Percentiles rank a stretch among this genome's conserved stretches.
phyloP scores from a whole-genome alignment of 140 eudicot species.

The Ambrosia hybrid region DNA sequence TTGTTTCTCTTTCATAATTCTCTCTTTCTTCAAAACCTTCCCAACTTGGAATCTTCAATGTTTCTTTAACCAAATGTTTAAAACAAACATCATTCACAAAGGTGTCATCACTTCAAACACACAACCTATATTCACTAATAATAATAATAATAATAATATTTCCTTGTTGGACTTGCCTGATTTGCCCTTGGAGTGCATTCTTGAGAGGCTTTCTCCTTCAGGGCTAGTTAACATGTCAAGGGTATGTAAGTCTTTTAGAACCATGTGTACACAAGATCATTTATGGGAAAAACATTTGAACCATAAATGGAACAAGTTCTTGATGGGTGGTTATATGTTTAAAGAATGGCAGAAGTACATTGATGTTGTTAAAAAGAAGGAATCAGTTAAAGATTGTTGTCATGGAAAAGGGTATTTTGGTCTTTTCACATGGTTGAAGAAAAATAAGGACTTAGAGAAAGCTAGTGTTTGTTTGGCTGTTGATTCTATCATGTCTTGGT shows the following conservation, averaged over 20 bases:
- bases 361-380: slow-evolving; percentile 40
- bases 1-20: slow-evolving; percentile 55
- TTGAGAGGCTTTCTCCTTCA: slow-evolving; percentile 72
- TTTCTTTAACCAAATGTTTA: slow-evolving; percentile 23
- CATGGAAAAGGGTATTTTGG: slow-evolving; percentile 37
- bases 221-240: slow-evolving; percentile 58
- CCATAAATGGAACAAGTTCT: slow-evolving; percentile 65
- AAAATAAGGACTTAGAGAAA: slow-evolving; percentile 26
- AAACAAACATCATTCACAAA: slow-evolving; percentile 20
- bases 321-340: slow-evolving; percentile 63
- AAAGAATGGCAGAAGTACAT: slow-evolving; percentile 57
- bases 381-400: slow-evolving; percentile 28
- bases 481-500: slow-evolving; percentile 74
- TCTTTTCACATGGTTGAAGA: slow-evolving; percentile 42
- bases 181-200: slow-evolving; percentile 80
- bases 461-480: slow-evolving; percentile 33
- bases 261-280: slow-evolving; percentile 67
- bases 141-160: slow-evolving; percentile 18
- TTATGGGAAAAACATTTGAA: slow-evolving; percentile 73
- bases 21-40: slow-evolving; percentile 45
- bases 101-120: slow-evolving; percentile 12
- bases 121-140: slow-evolving; percentile 25
- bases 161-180: slow-evolving; percentile 77
- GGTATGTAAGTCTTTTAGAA: slow-evolving; percentile 64
- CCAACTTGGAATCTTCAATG: slow-evolving; percentile 28